Evolutionary conservation across 164 flowering plant genomes (phyloP), one percentile per base, ranked within the genome.

Genomic region (Euptelea pleiosperma): DNA sequence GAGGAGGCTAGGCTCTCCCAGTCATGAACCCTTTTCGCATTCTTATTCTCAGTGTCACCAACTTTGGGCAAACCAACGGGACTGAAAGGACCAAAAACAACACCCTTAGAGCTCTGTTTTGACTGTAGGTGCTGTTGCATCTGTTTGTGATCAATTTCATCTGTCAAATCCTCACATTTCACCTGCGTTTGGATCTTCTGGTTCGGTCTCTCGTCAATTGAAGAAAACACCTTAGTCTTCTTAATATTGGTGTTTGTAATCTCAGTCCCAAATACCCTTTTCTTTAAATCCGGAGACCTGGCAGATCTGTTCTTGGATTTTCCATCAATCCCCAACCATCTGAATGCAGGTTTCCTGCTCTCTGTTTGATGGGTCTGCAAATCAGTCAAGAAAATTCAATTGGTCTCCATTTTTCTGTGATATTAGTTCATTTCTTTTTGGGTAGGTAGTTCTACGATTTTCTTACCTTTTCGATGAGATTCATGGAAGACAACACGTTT

Each of bases 401-500:
- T 6, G 21, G 14, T 1, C 29, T 14, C 6, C 15, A 10, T 22
- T 19, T 1, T 16, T 25, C 11, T 36, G 42, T n/a, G 14, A 11
- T 22, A 10, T 15, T 25, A 12, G 16, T 22, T 29, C 16, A 1
- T n/a, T 7, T 4, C 19, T 25, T 37, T 15, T 41, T 11, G n/a
- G n/a, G n/a, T 19, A 16, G 12, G 33, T 22, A 9, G 3, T 46
- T 10, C 3, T 3, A 33, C 3, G 15, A 48, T 18, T 30, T 6
- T 40, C 58, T 73, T 73, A 94, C 98, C 98, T 94, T 91, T 73
- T 85, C 87, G 45, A 94, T 91, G 24, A 89, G 91, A 61, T 76
- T 77, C 89, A 94, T 73, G n/a, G 99, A 91, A 31, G 98, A 85
- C 66, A 94, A 60, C 11, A 94, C 99, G 71, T 94, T 94, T 16